Evolutionary conservation across 2,329 filamentous ascomycete genomes (phyloP).

Genomic region (Diplodia intermedia): DNA sequence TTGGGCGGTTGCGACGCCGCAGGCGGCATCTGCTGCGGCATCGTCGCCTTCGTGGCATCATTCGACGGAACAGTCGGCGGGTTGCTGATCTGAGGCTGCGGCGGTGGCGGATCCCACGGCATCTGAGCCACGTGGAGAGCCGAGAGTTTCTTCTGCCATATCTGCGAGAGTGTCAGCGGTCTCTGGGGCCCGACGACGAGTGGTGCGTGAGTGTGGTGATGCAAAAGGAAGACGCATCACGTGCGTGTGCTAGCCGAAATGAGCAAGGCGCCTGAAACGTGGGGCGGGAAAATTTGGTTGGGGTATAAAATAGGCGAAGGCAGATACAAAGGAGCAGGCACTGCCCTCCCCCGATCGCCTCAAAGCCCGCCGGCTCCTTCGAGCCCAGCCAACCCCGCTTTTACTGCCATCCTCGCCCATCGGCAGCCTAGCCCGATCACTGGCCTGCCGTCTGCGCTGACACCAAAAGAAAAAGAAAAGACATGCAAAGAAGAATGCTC

Average conservation of each 20-base stretch:
- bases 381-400: constrained; percentile 33
- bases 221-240: constrained; percentile 39
- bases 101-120: constrained; percentile 91
- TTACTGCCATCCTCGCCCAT: constrained; percentile 33
- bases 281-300: constrained; percentile 33
- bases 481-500: constrained; percentile 5
- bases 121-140: constrained; percentile 84
- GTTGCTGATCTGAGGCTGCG: constrained; percentile 56
- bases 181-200: constrained; percentile 6
- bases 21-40: constrained; percentile 42
- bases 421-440: constrained; percentile 31
- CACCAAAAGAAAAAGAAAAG: constrained; percentile 16
- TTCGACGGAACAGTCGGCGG: constrained; percentile 53
- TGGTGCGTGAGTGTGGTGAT: constrained; percentile 21
- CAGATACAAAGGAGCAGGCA: constrained; percentile 33
- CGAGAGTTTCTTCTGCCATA: constrained; percentile 92
- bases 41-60: constrained; percentile 42
- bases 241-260: constrained; percentile 46
- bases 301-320: constrained; percentile 58
- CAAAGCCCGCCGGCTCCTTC: constrained; percentile 31
- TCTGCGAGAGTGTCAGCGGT: constrained; percentile 58
- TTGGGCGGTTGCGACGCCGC: constrained; percentile 34
- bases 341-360: constrained; percentile 33
- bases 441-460: constrained; percentile 27
- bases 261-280: constrained; percentile 43